Conservation (phyloP, 2,329 filamentous ascomycete species). For the Conoideocrella luteorostrata region DNA sequence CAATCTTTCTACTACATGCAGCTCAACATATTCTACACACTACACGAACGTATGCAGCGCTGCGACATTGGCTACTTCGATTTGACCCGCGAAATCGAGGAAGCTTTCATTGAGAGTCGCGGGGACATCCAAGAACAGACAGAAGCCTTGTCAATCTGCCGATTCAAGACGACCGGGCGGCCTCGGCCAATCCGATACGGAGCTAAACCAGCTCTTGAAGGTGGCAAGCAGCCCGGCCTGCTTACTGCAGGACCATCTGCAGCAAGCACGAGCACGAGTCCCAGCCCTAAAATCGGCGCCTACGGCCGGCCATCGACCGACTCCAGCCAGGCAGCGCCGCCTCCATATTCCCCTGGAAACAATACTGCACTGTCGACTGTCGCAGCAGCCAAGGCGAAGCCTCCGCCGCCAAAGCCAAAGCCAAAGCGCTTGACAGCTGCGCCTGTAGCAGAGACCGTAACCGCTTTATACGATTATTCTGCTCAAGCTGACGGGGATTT, state of each 20-base stretch:
- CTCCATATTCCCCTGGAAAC: conserved; percentile 57
- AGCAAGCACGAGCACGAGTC: conserved; percentile 11
- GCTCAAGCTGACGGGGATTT: conserved; percentile 92
- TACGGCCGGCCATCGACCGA: conserved; percentile 32
- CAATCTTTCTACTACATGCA: conserved; percentile 99
- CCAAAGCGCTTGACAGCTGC: conserved; percentile 63
- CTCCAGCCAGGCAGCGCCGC: conserved; percentile 53
- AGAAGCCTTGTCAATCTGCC: conserved; percentile 79
- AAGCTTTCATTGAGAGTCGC: conserved; percentile 82
- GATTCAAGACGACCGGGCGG: conserved; percentile 83
- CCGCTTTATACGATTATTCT: conserved; percentile 91
- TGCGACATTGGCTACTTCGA: conserved; percentile 98
- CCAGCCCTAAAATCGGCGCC: conserved; percentile 25
- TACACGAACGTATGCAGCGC: conserved; percentile 96
- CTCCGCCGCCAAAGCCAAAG: conserved; percentile 70
- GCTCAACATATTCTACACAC: conserved; percentile 96
- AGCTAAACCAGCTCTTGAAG: conserved; percentile 47
- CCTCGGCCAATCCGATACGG: conserved; percentile 54
- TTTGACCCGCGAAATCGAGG: conserved; percentile 81
- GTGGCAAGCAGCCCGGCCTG: conserved; percentile 40
- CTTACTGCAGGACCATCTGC: conserved; percentile 40
- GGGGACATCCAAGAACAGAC: conserved; percentile 78
- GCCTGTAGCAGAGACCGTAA: conserved; percentile 68
- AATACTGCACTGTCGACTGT: conserved; percentile 37
- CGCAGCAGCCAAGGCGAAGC: conserved; percentile 57